Conservation (phyloP, 345 rosid genomes). For the Gossypium stocksii region DNA sequence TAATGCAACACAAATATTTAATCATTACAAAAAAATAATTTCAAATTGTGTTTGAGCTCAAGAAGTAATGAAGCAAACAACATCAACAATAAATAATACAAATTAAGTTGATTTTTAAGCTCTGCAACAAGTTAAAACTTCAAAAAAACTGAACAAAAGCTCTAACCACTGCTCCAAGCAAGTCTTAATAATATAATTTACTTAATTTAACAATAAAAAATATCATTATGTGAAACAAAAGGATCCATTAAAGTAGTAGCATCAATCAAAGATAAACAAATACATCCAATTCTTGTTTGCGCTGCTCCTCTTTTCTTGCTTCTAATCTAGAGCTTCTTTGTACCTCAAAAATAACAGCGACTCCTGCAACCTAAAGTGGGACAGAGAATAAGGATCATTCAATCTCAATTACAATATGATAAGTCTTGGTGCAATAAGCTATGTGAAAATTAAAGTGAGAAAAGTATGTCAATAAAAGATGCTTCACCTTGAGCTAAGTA, state of each 20-base stretch:
- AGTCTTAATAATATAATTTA: background rate
- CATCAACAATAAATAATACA: no score
- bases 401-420: background rate
- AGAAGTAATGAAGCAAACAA: no score
- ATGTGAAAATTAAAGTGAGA: background rate
- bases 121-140: no score
- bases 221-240: background rate
- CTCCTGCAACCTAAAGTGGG: conserved; percentile 62
- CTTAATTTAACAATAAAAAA: background rate
- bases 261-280: background rate
- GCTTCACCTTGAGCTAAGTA: background rate
- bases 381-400: background rate
- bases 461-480: background rate
- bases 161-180: no score
- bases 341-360: conserved; percentile 63
- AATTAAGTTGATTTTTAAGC: no score
- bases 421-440: background rate
- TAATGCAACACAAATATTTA: no score
- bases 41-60: no score
- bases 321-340: conserved; percentile 76
- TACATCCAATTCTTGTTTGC: conserved; percentile 54
- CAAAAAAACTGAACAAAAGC: no score
- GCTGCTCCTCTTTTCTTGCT: conserved; percentile 68
- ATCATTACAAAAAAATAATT: no score
- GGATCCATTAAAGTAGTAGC: background rate